Conservation (phyloP, 176 grass and related monocot species). For the Carex kokanica region DNA sequence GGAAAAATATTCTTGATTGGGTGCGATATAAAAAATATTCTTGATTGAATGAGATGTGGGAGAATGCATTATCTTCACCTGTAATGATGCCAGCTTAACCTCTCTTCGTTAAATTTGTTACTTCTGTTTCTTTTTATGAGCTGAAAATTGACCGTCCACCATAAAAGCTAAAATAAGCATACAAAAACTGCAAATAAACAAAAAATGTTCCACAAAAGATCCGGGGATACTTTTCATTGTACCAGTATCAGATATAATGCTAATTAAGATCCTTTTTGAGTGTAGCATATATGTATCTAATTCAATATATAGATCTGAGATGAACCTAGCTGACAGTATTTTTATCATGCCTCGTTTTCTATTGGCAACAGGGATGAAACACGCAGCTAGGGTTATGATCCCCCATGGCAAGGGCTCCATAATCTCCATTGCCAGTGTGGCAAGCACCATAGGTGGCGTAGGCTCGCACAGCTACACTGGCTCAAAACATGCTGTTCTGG, state of each 20-base stretch:
- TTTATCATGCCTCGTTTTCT: neutral
- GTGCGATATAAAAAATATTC: too few species aligned
- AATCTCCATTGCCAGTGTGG: slow-evolving; percentile 55
- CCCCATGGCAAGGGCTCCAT: slow-evolving; percentile 54
- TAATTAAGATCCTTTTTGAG: neutral
- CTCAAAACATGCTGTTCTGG: slow-evolving; percentile 65
- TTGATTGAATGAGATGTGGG: too few species aligned
- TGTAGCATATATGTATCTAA: neutral
- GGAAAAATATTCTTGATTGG: too few species aligned
- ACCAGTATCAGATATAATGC: neutral
- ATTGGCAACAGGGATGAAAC: slow-evolving; percentile 59
- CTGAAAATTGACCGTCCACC: too few species aligned
- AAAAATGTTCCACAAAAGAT: too few species aligned
- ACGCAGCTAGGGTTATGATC: slow-evolving; percentile 70
- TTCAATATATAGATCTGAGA: neutral
- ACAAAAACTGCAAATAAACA: too few species aligned
- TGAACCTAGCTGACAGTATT: neutral
- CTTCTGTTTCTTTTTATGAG: too few species aligned
- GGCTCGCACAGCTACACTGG: slow-evolving; percentile 67
- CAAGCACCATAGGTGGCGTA: slow-evolving; percentile 39
- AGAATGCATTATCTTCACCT: too few species aligned
- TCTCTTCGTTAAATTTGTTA: too few species aligned
- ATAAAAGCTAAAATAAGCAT: too few species aligned
- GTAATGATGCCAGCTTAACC: too few species aligned
- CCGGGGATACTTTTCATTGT: neutral